Conservation (phyloP, 2,329 filamentous ascomycete species). For the Ascochyta fabae region DNA sequence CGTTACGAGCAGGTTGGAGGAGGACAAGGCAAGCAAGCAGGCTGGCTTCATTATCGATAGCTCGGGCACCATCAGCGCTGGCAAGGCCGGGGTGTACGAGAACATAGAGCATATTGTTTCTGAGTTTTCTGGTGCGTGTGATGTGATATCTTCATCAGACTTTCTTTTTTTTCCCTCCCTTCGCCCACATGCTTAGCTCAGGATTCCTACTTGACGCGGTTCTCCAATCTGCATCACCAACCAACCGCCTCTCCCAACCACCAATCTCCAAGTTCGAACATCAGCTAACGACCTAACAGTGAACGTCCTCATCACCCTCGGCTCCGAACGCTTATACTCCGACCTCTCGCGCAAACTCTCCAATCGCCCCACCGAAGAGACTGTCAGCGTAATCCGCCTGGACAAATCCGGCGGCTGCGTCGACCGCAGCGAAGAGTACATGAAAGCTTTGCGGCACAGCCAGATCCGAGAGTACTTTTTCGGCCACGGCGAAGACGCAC, state of each 20-base stretch:
- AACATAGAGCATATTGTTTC: slow-evolving; percentile 80
- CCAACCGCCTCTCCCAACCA: not conserved
- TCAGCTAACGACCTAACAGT: slow-evolving; percentile 55
- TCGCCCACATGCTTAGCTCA: not conserved
- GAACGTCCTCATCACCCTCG: slow-evolving; percentile 81
- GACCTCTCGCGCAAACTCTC: slow-evolving; percentile 75
- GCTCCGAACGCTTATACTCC: slow-evolving; percentile 76
- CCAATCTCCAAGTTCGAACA: not conserved
- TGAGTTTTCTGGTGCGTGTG: slow-evolving; percentile 65
- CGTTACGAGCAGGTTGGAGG: slow-evolving; percentile 76
- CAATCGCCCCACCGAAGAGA: slow-evolving; percentile 64
- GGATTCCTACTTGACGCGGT: not conserved
- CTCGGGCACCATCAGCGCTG: slow-evolving; percentile 70
- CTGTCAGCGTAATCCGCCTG: slow-evolving; percentile 76
- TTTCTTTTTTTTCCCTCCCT: not conserved
- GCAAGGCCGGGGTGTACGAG: slow-evolving; percentile 71
- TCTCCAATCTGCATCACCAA: not conserved
- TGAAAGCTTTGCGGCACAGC: slow-evolving; percentile 75
- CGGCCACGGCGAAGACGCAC: slow-evolving; percentile 70
- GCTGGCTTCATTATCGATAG: slow-evolving; percentile 88
- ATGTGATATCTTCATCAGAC: slow-evolving; percentile 20
- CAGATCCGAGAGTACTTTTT: slow-evolving; percentile 95
- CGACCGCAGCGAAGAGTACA: slow-evolving; percentile 74
- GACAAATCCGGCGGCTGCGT: slow-evolving; percentile 87
- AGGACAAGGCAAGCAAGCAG: slow-evolving; percentile 73